A percentile compares a stretch with the other conserved stretches of the same genome.
Evolutionary conservation across 805 yeast species (phyloP).

Genomic region (Starmerella apis): DNA sequence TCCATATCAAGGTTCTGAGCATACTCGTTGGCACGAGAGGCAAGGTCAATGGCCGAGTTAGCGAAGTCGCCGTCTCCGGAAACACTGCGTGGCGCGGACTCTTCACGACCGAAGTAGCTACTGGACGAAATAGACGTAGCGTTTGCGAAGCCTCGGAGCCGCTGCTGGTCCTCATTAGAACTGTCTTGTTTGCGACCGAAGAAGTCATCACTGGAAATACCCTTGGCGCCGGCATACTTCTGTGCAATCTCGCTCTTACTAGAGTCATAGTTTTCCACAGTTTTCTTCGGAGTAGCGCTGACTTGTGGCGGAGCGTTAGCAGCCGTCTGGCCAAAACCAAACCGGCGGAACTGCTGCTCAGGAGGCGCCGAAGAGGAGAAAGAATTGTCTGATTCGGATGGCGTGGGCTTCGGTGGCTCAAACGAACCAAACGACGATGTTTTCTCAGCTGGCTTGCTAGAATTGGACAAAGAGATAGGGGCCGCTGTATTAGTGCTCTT

Average conservation of each 20-base stretch:
- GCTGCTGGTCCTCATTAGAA: slow-evolving; percentile 53
- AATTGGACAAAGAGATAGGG: background rate
- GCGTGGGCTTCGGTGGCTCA: slow-evolving; percentile 13
- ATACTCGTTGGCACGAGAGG: slow-evolving; percentile 31
- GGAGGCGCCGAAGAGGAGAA: slow-evolving; percentile 12
- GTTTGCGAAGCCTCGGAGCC: slow-evolving; percentile 69
- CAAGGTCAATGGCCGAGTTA: slow-evolving; percentile 25
- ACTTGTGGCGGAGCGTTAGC: slow-evolving; percentile 22
- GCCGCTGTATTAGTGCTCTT: background rate
- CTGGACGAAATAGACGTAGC: slow-evolving; percentile 88
- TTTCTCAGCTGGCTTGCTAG: background rate
- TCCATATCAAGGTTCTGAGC: slow-evolving; percentile 84
- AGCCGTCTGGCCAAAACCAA: slow-evolving; percentile 28
- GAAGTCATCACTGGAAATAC: slow-evolving; percentile 88
- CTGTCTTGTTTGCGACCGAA: slow-evolving; percentile 88
- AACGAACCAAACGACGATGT: background rate
- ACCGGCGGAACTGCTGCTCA: slow-evolving; percentile 21
- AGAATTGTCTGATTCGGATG: slow-evolving; percentile 3
- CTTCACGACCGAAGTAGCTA: slow-evolving; percentile 81
- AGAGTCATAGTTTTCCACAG: slow-evolving; percentile 41
- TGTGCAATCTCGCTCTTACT: slow-evolving; percentile 28
- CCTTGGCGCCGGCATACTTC: slow-evolving; percentile 82
- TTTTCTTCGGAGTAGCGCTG: slow-evolving; percentile 20
- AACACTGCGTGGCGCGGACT: slow-evolving; percentile 28
- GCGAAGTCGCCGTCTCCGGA: slow-evolving; percentile 29